These are phyloP conservation scores for Cylindrodendrum hubeiense DNA, from an alignment of 2,329 filamentous ascomycete genomes.

Conservation along the genomic window DNA sequence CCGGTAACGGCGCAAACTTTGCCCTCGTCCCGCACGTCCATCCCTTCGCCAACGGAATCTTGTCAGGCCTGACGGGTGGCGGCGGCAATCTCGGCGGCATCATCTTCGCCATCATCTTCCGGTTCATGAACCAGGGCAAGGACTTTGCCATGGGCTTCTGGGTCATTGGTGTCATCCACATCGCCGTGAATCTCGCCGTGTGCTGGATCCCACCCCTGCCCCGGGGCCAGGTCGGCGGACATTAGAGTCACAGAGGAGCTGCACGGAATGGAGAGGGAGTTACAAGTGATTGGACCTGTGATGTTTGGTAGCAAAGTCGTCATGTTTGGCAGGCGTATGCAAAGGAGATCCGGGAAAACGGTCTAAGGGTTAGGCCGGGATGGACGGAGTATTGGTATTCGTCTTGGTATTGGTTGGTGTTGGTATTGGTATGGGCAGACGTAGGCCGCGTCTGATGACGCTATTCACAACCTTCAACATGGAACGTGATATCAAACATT, in stretches of 20 bases:
- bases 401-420: not conserved
- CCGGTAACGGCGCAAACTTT: conserved; percentile 88
- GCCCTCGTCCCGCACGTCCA: conserved; percentile 89
- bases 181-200: conserved; percentile 76
- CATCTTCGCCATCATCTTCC: conserved; percentile 85
- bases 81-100: conserved; percentile 88
- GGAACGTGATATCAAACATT: not conserved
- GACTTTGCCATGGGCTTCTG: conserved; percentile 79
- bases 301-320: not conserved
- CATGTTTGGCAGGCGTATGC: conserved; percentile 13
- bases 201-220: conserved; percentile 68
- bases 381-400: not conserved
- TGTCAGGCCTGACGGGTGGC: conserved; percentile 84
- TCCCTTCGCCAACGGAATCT: conserved; percentile 81
- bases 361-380: not conserved
- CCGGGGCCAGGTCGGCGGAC: conserved; percentile 55
- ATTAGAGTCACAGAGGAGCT: conserved; percentile 25
- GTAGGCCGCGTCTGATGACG: not conserved
- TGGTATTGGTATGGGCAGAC: not conserved
- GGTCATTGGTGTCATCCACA: conserved; percentile 84
- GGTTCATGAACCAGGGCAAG: conserved; percentile 73
- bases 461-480: not conserved
- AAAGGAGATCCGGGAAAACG: not conserved
- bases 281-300: too few species aligned
- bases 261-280: too few species aligned